phyloP scores from a whole-genome alignment of 2,329 filamentous ascomycete species.

The Blastomyces percursus region DNA sequence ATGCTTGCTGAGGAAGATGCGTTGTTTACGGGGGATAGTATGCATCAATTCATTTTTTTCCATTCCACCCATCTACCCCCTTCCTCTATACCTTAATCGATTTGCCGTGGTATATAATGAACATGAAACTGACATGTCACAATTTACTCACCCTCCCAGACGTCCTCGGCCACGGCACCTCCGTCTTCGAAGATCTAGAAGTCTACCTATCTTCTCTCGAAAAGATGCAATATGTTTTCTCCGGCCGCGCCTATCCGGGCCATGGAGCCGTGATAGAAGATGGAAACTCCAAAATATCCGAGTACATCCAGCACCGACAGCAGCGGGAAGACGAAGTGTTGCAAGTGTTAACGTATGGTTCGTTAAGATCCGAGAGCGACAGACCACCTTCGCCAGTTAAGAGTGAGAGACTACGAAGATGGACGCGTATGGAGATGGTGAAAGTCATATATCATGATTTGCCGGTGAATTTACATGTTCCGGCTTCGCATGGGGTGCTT shows the following conservation, averaged over 20 bases:
- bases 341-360: slow-evolving; percentile 45
- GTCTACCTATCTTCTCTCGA: slow-evolving; percentile 59
- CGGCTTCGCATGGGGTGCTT: slow-evolving; percentile 64
- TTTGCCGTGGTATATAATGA: too few relatives aligned
- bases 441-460: slow-evolving; percentile 75
- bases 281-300: slow-evolving; percentile 57
- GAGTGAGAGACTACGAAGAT: slow-evolving; percentile 26
- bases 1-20: slow-evolving; percentile 65
- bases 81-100: neutral
- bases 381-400: slow-evolving; percentile 11
- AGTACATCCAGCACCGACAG: slow-evolving; percentile 74
- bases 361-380: slow-evolving; percentile 21
- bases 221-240: slow-evolving; percentile 51
- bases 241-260: slow-evolving; percentile 68
- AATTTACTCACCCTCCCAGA: slow-evolving; percentile 29
- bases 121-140: neutral
- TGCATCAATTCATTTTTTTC: slow-evolving; percentile 10
- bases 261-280: slow-evolving; percentile 72
- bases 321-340: slow-evolving; percentile 71
- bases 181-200: slow-evolving; percentile 68
- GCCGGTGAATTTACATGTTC: slow-evolving; percentile 59
- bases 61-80: neutral
- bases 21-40: slow-evolving; percentile 75
- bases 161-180: slow-evolving; percentile 74
- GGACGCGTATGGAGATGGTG: slow-evolving; percentile 71